phyloP scores from a whole-genome alignment of 139 green algal genomes.

The Asterochloris erici region DNA sequence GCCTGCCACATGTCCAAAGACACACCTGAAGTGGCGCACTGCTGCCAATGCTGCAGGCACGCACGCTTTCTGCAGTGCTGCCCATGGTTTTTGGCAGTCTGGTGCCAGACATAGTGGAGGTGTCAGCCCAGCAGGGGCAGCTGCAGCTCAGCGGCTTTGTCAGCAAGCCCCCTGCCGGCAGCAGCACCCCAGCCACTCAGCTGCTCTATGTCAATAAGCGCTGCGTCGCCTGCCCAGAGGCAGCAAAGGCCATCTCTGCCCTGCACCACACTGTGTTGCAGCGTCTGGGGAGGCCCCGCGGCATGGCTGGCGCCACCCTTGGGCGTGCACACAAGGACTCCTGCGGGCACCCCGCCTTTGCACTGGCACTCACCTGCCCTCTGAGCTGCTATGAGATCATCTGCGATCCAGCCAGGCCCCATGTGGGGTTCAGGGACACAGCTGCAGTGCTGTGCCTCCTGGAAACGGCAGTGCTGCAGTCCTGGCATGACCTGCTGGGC shows the following conservation, averaged over 20 bases:
- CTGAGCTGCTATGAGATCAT: slow-evolving; percentile 18
- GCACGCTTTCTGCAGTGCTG: neutral
- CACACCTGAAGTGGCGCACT: neutral
- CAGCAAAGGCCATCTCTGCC: slow-evolving; percentile 21
- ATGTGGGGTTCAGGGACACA: slow-evolving; percentile 27
- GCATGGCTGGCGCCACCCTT: neutral
- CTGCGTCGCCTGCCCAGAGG: neutral
- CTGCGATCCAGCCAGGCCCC: slow-evolving; percentile 12
- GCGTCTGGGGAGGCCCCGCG: neutral
- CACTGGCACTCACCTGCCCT: slow-evolving; percentile 32
- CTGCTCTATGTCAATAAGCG: slow-evolving; percentile 33
- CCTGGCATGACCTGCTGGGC: slow-evolving; percentile 21
- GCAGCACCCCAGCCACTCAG: slow-evolving; percentile 19
- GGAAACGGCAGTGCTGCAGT: slow-evolving; percentile 17
- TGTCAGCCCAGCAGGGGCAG: neutral
- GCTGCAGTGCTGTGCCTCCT: slow-evolving; percentile 21
- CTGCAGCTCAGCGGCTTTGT: slow-evolving; percentile 3
- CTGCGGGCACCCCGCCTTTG: slow-evolving; percentile 31
- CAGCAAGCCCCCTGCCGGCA: slow-evolving; percentile 20
- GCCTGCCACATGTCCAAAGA: neutral
- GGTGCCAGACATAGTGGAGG: neutral
- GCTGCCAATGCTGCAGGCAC: slow-evolving; percentile 12
- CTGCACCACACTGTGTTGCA: slow-evolving; percentile 19
- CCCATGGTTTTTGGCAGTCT: slow-evolving; percentile 15
- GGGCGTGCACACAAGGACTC: neutral